Percentiles rank a stretch among this genome's conserved stretches.
Conservation (phyloP, 2,329 filamentous ascomycete species). For the Ceratocystis cubensis region DNA sequence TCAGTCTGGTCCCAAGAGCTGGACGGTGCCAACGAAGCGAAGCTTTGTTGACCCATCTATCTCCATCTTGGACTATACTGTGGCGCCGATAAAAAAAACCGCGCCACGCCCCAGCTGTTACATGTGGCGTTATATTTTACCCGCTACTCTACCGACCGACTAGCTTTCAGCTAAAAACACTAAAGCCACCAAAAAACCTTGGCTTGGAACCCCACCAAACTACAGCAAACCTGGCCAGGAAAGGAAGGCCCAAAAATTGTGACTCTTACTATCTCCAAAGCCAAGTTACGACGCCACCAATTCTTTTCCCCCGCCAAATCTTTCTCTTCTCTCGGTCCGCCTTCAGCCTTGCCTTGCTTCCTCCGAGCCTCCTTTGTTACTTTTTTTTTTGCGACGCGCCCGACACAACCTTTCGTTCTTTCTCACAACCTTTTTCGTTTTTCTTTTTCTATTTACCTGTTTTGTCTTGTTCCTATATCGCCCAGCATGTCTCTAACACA, state of each 20-base stretch:
- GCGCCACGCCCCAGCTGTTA: neutral
- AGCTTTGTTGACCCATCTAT: neutral
- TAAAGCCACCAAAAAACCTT: slow-evolving; percentile 9
- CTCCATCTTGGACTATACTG: neutral
- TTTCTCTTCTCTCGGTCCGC: neutral
- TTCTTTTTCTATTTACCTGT: neutral
- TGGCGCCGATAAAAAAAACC: neutral
- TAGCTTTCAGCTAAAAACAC: neutral
- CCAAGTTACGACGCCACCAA: slow-evolving; percentile 12
- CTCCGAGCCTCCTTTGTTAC: neutral
- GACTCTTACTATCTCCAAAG: slow-evolving; percentile 18
- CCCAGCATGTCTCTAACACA: slow-evolving; percentile 85
- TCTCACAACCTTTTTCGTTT: neutral
- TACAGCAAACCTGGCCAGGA: neutral
- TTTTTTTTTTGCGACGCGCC: slow-evolving; percentile 11
- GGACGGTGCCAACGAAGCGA: neutral
- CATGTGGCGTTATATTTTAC: neutral
- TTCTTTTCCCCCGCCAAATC: slow-evolving; percentile 15
- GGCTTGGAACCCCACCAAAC: slow-evolving; percentile 7
- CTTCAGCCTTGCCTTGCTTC: slow-evolving; percentile 18
- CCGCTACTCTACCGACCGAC: neutral
- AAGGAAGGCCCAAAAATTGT: slow-evolving; percentile 19
- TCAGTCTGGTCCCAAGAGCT: neutral
- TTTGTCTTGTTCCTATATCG: slow-evolving; percentile 28
- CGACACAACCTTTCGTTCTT: slow-evolving; percentile 7